These are phyloP conservation scores for Lipomyces starkeyi DNA, from an alignment of 805 yeast genomes.

Conservation along the genomic window DNA sequence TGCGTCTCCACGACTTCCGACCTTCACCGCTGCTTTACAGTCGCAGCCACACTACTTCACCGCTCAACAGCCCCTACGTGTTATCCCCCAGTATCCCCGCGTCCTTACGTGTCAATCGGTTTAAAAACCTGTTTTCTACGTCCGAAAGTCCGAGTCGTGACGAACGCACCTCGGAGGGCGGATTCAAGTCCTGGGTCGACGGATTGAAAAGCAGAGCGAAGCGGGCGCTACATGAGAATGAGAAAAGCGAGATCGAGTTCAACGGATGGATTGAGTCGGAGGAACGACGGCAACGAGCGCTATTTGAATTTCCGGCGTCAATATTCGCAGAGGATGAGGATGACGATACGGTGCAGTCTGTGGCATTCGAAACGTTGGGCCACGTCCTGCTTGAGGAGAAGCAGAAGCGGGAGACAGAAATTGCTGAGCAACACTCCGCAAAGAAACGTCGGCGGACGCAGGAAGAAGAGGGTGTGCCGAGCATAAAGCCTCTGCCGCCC, in stretches of 20 bases:
- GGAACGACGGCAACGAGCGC: constrained; percentile 21
- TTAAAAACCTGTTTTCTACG: constrained; percentile 8
- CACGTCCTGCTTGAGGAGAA: constrained; percentile 23
- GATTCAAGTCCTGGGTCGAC: constrained; percentile 23
- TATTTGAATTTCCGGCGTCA: constrained; percentile 26
- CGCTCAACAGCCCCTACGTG: constrained; percentile 25
- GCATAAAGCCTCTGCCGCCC: neutral
- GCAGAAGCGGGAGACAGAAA: constrained; percentile 21
- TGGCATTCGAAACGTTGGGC: constrained; percentile 29
- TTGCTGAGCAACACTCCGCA: constrained; percentile 3
- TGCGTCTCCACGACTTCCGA: constrained; percentile 14
- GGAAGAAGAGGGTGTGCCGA: neutral
- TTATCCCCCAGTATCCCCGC: constrained; percentile 22
- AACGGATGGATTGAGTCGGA: constrained; percentile 24
- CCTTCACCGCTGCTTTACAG: constrained; percentile 31
- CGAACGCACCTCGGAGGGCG: neutral
- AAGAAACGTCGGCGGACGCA: constrained; percentile 16
- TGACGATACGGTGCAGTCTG: constrained; percentile 22
- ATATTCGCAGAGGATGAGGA: constrained; percentile 22
- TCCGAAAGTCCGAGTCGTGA: constrained; percentile 10
- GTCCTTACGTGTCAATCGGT: constrained; percentile 9
- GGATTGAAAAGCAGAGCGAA: constrained; percentile 22
- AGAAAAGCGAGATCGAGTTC: constrained; percentile 26
- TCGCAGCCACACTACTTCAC: constrained; percentile 24
- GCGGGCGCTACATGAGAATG: constrained; percentile 29